Percentiles rank a stretch among this genome's conserved stretches.
Evolutionary conservation across 2,329 filamentous ascomycete genomes (phyloP).

Genomic region (Rosellinia necatrix): DNA sequence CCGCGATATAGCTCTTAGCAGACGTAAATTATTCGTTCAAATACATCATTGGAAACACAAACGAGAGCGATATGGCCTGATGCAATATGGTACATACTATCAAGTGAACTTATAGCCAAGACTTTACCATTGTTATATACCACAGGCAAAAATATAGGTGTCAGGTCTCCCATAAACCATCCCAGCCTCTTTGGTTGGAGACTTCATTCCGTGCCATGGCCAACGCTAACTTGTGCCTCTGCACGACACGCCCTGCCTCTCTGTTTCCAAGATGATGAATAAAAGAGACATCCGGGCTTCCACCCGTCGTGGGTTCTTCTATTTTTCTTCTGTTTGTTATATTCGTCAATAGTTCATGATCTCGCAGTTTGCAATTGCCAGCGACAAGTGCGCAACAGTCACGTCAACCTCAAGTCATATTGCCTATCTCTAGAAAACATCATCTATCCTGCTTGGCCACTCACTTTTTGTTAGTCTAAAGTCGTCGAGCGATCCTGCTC

Average conservation of each 20-base stretch:
- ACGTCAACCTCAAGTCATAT: background rate
- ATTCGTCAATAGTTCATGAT: background rate
- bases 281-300: slow-evolving; percentile 18
- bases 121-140: background rate
- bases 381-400: background rate
- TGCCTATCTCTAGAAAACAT: background rate
- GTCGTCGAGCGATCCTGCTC: slow-evolving; percentile 24
- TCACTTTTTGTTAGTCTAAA: background rate
- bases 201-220: slow-evolving; percentile 36
- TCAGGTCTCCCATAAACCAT: background rate
- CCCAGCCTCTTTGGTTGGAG: slow-evolving; percentile 9
- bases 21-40: too few species aligned
- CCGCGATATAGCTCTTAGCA: too few species aligned
- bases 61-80: too few species aligned
- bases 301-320: slow-evolving; percentile 12
- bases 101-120: too few species aligned
- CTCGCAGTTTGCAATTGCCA: background rate
- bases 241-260: slow-evolving; percentile 32
- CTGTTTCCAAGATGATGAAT: slow-evolving; percentile 25
- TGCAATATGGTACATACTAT: too few species aligned
- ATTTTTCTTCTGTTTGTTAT: background rate
- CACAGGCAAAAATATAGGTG: background rate
- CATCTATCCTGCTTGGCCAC: background rate
- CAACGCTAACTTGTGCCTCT: slow-evolving; percentile 19
- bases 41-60: too few species aligned